These are phyloP conservation scores for Fomitopsis schrenkii DNA, from an alignment of 1,284 basidiomycete species.

Conservation along the genomic window DNA sequence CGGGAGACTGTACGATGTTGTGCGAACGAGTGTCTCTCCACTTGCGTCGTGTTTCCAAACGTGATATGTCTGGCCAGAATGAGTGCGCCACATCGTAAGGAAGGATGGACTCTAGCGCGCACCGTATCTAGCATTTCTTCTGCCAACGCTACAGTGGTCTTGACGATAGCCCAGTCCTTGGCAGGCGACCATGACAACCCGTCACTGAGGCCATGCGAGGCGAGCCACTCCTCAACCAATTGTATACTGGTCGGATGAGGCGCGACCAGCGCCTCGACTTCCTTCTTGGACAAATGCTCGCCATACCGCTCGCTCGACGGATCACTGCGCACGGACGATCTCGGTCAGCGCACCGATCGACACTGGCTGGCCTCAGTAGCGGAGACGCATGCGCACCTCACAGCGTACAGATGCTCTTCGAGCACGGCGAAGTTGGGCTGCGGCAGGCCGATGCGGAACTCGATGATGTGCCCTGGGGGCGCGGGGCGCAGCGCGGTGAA, in stretches of 20 bases:
- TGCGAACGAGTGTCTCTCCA: conserved; percentile 55
- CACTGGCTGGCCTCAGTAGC: no score
- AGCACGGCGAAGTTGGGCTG: conserved; percentile 58
- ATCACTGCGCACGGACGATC: conserved; percentile 22
- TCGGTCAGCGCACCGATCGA: neutral
- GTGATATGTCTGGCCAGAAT: conserved; percentile 48
- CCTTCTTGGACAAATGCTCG: conserved; percentile 58
- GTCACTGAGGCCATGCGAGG: conserved; percentile 47
- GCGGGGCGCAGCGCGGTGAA: conserved; percentile 46
- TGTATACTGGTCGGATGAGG: conserved; percentile 52
- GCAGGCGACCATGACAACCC: conserved; percentile 53
- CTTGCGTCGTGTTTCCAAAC: conserved; percentile 52
- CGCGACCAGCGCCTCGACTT: conserved; percentile 56
- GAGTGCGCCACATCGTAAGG: neutral
- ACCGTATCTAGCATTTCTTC: conserved; percentile 71
- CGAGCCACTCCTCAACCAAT: conserved; percentile 60
- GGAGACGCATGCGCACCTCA: conserved; percentile 42
- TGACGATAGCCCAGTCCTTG: conserved; percentile 65
- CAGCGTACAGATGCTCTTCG: conserved; percentile 60
- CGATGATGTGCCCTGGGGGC: conserved; percentile 45
- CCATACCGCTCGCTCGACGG: conserved; percentile 61
- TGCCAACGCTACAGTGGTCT: conserved; percentile 52
- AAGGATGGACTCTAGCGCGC: conserved; percentile 17
- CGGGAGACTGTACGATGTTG: conserved; percentile 68
- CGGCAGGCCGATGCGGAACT: conserved; percentile 60